Conservation (phyloP, 1,284 basidiomycete genomes). For the Phlebopus sp. region DNA sequence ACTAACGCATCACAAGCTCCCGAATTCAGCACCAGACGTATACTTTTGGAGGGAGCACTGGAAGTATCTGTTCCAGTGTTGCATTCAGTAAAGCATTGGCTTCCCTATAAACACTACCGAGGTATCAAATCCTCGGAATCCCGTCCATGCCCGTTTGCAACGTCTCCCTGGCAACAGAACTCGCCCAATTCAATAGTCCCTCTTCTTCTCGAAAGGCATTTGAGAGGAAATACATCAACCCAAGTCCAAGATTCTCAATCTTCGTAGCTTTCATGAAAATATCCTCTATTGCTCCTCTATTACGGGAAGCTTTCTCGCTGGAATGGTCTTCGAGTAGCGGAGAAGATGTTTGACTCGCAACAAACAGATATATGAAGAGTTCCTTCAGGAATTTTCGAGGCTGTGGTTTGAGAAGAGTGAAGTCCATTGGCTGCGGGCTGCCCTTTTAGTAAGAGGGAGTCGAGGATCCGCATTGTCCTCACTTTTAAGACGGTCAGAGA, state of each 20-base stretch:
- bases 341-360: slow-evolving; percentile 70
- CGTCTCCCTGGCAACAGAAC: slow-evolving; percentile 63
- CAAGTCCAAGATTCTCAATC: slow-evolving; percentile 59
- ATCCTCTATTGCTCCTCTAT: slow-evolving; percentile 65
- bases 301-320: slow-evolving; percentile 41
- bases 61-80: slow-evolving; percentile 69
- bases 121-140: slow-evolving; percentile 39
- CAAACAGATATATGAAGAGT: slow-evolving; percentile 65
- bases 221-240: slow-evolving; percentile 66
- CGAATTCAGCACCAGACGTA: slow-evolving; percentile 68
- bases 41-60: slow-evolving; percentile 74
- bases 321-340: slow-evolving; percentile 49
- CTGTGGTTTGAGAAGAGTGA: slow-evolving; percentile 65
- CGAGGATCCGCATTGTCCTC: slow-evolving; percentile 8
- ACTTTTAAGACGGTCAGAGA: slow-evolving; percentile 84
- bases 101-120: slow-evolving; percentile 9
- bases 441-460: not conserved
- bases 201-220: slow-evolving; percentile 44
- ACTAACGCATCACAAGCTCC: slow-evolving; percentile 45
- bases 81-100: slow-evolving; percentile 58
- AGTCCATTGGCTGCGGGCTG: slow-evolving; percentile 72
- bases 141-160: slow-evolving; percentile 60
- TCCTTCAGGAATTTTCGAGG: slow-evolving; percentile 67
- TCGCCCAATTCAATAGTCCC: slow-evolving; percentile 61
- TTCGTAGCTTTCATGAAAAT: slow-evolving; percentile 68